A percentile compares a stretch with the other conserved stretches of the same genome.
Conservation (phyloP, 495 filamentous ascomycete species). For the Penicillium ochrochloron region DNA sequence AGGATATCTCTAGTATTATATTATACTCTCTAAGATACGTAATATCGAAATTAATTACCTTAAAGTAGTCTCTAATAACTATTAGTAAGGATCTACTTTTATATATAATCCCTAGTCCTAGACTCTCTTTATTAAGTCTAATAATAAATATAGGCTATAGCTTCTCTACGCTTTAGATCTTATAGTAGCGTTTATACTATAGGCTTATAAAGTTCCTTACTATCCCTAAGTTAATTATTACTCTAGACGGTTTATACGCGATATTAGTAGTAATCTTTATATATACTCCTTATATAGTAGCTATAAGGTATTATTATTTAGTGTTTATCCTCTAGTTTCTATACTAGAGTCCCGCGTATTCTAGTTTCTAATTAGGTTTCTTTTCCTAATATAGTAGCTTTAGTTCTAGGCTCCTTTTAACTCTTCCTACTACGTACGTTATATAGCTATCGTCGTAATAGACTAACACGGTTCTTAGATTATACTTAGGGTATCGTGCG, state of each 20-base stretch:
- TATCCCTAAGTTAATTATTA: constrained; percentile 2
- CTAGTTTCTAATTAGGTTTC: constrained; percentile 2
- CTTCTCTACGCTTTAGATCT: not conserved
- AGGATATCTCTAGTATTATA: not conserved
- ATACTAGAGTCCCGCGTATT: constrained; percentile 1
- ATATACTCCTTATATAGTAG: not conserved
- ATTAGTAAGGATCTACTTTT: not conserved
- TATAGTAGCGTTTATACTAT: not conserved
- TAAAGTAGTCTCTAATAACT: constrained; percentile 22
- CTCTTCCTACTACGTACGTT: not conserved
- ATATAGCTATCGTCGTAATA: constrained; percentile 1
- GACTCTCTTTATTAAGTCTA: not conserved
- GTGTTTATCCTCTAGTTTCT: constrained; percentile 4
- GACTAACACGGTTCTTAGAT: not conserved
- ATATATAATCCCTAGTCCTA: not conserved
- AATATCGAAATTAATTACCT: constrained; percentile 13
- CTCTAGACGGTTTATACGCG: not conserved
- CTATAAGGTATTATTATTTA: not conserved
- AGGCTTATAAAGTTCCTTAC: constrained; percentile 6
- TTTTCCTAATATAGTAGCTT: not conserved
- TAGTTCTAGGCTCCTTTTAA: not conserved
- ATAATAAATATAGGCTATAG: not conserved
- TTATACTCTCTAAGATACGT: constrained; percentile 11
- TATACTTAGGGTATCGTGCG: not conserved
- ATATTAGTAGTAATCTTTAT: constrained; percentile 1